Base-by-base conservation (phyloP, 306 rosid genomes). In the Fagus sylvatica region DNA sequence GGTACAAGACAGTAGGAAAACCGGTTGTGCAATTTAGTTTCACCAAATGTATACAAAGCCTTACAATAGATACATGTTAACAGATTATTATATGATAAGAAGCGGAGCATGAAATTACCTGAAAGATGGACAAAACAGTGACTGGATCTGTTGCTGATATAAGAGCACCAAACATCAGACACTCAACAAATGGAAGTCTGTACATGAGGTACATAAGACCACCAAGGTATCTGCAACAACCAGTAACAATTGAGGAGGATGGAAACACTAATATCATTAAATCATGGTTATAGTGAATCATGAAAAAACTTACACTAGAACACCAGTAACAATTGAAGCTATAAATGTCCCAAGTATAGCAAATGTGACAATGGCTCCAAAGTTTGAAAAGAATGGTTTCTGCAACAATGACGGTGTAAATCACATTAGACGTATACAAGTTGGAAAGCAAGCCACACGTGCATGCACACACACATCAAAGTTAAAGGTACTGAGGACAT, bases 131-230 rank as follows among this genome's bases (percentile, higher is more conserved):
- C 79, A 95, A 80, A 59, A 95, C 99, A 39, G 99, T 95, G 77
- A 95, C 99, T 7, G 99, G 98, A 84, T 95, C 99, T 0, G 99
- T 95, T 51, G 99, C 99, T 37, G 98, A 95, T 86, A 95, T 95
- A 79, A 95, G 98, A 81, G 99, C 91, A 65, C 99, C 99, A 76
- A 95, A 95, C 99, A 95, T 95, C 78, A 95, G 86, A 87, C 99
- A 93, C 83, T 95, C 99, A 48, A 93, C 98, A n/a, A 95, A 91
- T 17, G 99, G 99, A 73, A 95, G 96, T 83, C 78, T 88, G 84
- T 91, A 95, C 94, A 93, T 95, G 84, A 95, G 91, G 86, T 68
- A 93, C 60, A 77, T 59, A 79, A 95, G 82, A 77, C 98, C 99
- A 74, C 99, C 99, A 74, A 95, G 97, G 89, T 95, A 95, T 43